Evolutionary conservation across 768 basidiomycete genomes (phyloP), one percentile per base, ranked within the genome.

Genomic region (Amanita pallidorosea): DNA sequence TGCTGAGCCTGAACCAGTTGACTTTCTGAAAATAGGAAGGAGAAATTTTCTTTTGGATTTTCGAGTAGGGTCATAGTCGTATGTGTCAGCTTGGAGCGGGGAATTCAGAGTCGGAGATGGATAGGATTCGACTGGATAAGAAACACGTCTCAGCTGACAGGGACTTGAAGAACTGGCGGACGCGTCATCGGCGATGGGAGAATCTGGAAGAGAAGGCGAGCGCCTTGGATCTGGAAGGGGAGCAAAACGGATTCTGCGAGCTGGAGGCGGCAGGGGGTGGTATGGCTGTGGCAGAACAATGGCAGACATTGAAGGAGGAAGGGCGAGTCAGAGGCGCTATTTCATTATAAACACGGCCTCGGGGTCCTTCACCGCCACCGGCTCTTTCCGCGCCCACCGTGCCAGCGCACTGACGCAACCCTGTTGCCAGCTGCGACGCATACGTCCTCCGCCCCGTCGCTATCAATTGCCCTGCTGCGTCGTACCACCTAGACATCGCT

Each of bases 211-310:
- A 15, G 57, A 45, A 38, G 62, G 54, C 47, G 36, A 72, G 46
- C 78, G 72, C 20, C 78, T 72, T 1, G 87, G 85, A 57, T 87
- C 84, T 1, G 91, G 91, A 15, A 93, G 76, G 1, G 91, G 91
- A 0, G 91, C 90, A 55, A 93, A 93, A 54, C 86, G 79, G 53
- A 93, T 91, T 43, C 68, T 66, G 17, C 61, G 61, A 11, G 54
- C 18, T 15, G 54, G 22, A 36, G 51, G 51, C 20, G 41, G 35
- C 12, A 23, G 43, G 23, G 49, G 43, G n/a, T 8, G 41, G 22
- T 42, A 40, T 33, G 17, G 22, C 18, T 51, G 31, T 5, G 33
- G 23, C 17, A 15, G 45, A 17, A 37, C 25, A 36, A 33, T 11
- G 45, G 40, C 15, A 37, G 45, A n/a, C 37, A 53, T 47, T 37